Evolutionary conservation across 2,329 filamentous ascomycete genomes (phyloP), one percentile per base, ranked within the genome.

Genomic region (Aschersonia sp.): DNA sequence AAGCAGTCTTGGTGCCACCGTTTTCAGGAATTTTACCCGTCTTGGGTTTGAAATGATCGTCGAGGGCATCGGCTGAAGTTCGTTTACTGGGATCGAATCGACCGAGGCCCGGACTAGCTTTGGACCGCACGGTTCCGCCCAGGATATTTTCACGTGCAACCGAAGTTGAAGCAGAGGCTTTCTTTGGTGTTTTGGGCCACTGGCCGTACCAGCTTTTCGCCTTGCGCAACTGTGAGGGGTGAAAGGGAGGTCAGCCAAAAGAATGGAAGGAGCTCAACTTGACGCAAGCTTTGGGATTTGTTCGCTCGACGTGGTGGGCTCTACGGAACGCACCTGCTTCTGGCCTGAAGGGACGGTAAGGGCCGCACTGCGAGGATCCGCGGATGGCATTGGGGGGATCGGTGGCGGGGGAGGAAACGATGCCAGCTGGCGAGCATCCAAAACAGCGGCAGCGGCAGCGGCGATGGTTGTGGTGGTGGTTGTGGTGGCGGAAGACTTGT

Each of bases 171-270:
- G 78, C 69, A 12, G 68, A 63, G 6, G 78, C 74, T 56, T 81
- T 82, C 32, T 79, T 81, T 32, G 71, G 65, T 35, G 63, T 59
- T 51, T 73, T 67, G 14, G 76, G 73, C 75, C 75, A 80, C 14
- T 78, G 76, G 47, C 76, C 75, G 59, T 81, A 81, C 78, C 78
- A 82, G 58, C 76, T 80, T 44, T 67, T 67, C 7, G 70, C 62
- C 57, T 77, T 77, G 50, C 68, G 69, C 39, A 71, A 61, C 73
- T 78, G 54, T 35, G 22, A 31, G 42, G 22, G 22, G 35, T 29
- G 44, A 29, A 43, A 29, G 10, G 5, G 10, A 11, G 31, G 42
- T 31, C 42, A 31, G 42, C 9, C 9, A 42, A 2, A 3, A 9
- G 8, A 37, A 22, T 22, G 22, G 22, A 22, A 22, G 22, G 22